Percentiles rank a stretch among this genome's conserved stretches.
These are phyloP conservation scores for Lepidium aucheri DNA, from an alignment of 345 rosid species.

Conservation along the genomic window DNA sequence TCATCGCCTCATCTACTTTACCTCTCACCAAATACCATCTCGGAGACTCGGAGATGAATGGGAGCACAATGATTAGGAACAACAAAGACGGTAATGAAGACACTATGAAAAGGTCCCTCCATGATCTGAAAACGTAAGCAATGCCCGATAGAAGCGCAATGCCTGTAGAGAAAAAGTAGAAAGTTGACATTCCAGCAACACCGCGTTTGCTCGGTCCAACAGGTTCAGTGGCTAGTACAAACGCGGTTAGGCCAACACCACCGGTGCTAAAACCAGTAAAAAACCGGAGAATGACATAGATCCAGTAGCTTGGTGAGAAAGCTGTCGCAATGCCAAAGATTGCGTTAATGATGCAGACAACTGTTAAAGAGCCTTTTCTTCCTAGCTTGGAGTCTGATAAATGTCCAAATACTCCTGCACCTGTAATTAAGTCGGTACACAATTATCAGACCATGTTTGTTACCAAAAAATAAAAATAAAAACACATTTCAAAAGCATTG, in stretches of 20 bases:
- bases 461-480: not conserved
- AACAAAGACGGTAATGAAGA: slow-evolving; percentile 69
- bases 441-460: slow-evolving; percentile 3
- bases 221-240: slow-evolving; percentile 84
- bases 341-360: slow-evolving; percentile 65
- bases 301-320: slow-evolving; percentile 58
- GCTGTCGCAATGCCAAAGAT: slow-evolving; percentile 72
- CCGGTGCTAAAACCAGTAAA: slow-evolving; percentile 92
- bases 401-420: slow-evolving; percentile 92
- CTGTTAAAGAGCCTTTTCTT: slow-evolving; percentile 81
- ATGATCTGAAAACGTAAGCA: slow-evolving; percentile 57
- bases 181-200: slow-evolving; percentile 88
- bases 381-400: slow-evolving; percentile 84
- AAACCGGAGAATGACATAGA: slow-evolving; percentile 55
- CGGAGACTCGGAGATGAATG: slow-evolving; percentile 79
- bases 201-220: slow-evolving; percentile 82
- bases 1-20: slow-evolving; percentile 55
- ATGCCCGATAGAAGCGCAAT: slow-evolving; percentile 61
- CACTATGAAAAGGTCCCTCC: slow-evolving; percentile 72
- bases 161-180: slow-evolving; percentile 85
- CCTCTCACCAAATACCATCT: slow-evolving; percentile 92
- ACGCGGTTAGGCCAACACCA: slow-evolving; percentile 79
- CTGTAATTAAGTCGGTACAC: slow-evolving; percentile 27
- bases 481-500: not conserved
- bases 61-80: slow-evolving; percentile 54